A percentile compares a stretch with the other conserved stretches of the same genome.
These are phyloP conservation scores for Candida tallmaniae DNA, from an alignment of 805 yeast genomes.

Conservation along the genomic window DNA sequence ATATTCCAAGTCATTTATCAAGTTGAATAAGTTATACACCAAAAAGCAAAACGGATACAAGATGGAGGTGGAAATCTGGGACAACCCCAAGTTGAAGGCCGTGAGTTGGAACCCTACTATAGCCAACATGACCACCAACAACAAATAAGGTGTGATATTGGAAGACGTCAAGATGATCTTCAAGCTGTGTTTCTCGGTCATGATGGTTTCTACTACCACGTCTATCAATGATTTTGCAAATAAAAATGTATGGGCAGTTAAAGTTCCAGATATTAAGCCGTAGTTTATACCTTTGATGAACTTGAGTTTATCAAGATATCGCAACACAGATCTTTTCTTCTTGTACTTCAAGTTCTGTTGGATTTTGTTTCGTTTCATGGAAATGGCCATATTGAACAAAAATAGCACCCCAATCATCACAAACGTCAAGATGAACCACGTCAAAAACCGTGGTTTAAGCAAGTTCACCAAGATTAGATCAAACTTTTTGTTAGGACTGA, in stretches of 20 bases:
- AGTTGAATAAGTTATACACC: constrained; percentile 66
- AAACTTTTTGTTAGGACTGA: constrained; percentile 29
- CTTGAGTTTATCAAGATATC: constrained; percentile 17
- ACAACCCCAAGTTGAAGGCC: constrained; percentile 69
- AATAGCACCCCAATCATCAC: constrained; percentile 22
- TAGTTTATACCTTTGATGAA: constrained; percentile 54
- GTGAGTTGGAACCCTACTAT: constrained; percentile 70
- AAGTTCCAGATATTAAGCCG: constrained; percentile 68
- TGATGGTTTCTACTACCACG: constrained; percentile 46
- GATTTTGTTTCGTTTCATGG: constrained; percentile 12
- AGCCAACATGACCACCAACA: constrained; percentile 50
- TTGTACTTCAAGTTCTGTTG: constrained; percentile 4
- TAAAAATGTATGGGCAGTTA: constrained; percentile 81
- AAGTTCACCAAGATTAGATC: constrained; percentile 33
- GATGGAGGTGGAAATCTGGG: constrained; percentile 66
- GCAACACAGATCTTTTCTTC: constrained; percentile 9
- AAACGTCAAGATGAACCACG: constrained; percentile 49
- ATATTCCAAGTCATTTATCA: constrained; percentile 43
- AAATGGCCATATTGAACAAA: constrained; percentile 16
- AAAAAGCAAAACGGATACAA: constrained; percentile 84
- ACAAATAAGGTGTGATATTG: constrained; percentile 32
- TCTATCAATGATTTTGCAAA: constrained; percentile 84
- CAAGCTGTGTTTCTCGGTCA: constrained; percentile 21
- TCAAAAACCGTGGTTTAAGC: constrained; percentile 43
- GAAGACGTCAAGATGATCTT: constrained; percentile 12